Evolutionary conservation across 2,329 filamentous ascomycete species (phyloP).

Genomic region (Pseudocercospora musae): DNA sequence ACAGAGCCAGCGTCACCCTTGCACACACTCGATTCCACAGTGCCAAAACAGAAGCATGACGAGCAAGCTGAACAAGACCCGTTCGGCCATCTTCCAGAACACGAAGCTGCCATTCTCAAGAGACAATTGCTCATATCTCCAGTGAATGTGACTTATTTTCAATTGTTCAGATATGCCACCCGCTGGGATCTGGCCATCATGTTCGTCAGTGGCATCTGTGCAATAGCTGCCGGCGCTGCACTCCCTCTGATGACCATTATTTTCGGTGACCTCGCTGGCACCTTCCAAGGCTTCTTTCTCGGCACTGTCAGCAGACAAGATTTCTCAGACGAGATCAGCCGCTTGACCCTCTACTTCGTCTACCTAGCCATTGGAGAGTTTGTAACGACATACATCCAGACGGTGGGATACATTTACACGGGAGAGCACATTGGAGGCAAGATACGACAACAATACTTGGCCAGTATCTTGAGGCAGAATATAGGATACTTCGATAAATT

Average conservation of each 20-base stretch:
- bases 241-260: constrained; percentile 50
- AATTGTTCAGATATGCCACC: constrained; percentile 46
- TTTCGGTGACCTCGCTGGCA: constrained; percentile 71
- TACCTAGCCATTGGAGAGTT: constrained; percentile 83
- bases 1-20: constrained; percentile 29
- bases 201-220: constrained; percentile 36
- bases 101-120: constrained; percentile 36
- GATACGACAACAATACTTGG: constrained; percentile 73
- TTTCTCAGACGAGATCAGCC: constrained; percentile 60
- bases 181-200: constrained; percentile 42
- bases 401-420: constrained; percentile 78
- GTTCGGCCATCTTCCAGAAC: constrained; percentile 38
- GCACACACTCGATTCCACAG: constrained; percentile 26
- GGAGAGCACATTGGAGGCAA: constrained; percentile 49
- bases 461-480: constrained; percentile 80
- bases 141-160: constrained; percentile 41
- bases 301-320: constrained; percentile 44
- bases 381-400: constrained; percentile 71
- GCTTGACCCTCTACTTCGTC: constrained; percentile 75
- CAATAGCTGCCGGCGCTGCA: constrained; percentile 36
- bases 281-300: constrained; percentile 63
- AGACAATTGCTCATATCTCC: constrained; percentile 43
- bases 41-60: constrained; percentile 21
- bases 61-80: constrained; percentile 32
- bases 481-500: constrained; percentile 92